Percentiles rank a stretch among this genome's conserved stretches.
phyloP scores from a whole-genome alignment of 2,329 filamentous ascomycete species.

The Aspergillus pseudoviridinutans region DNA sequence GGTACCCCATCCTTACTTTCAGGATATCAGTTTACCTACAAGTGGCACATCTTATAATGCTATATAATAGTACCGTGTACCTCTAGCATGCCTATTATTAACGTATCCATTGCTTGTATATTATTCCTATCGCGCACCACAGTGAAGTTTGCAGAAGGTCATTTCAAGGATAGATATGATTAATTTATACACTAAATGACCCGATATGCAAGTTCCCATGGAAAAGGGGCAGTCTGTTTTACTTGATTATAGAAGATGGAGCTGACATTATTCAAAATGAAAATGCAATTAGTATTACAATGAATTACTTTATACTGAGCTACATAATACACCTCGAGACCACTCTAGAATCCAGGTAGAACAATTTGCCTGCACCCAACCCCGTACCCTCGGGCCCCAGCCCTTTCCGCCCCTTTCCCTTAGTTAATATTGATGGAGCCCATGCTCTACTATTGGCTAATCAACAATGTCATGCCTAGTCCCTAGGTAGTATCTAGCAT shows the following conservation, averaged over 20 bases:
- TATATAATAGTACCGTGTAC: no score
- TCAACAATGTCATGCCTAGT: neutral
- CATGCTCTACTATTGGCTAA: neutral
- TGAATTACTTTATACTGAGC: no score
- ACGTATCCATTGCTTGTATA: neutral
- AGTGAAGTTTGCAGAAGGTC: neutral
- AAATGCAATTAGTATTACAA: neutral
- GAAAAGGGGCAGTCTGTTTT: neutral
- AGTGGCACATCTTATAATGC: neutral
- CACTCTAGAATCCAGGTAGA: no score
- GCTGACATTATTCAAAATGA: neutral
- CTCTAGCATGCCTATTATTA: neutral
- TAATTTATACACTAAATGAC: neutral
- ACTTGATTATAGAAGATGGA: neutral
- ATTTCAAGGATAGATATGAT: neutral
- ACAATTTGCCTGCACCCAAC: neutral
- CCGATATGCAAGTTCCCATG: neutral
- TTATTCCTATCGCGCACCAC: neutral
- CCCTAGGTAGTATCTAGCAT: neutral
- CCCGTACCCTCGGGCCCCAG: no score
- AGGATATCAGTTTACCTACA: neutral
- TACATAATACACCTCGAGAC: no score
- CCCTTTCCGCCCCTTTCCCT: neutral
- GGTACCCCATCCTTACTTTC: neutral
- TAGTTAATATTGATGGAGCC: neutral